These are phyloP conservation scores for Pleurotus djamor DNA, from an alignment of 768 basidiomycete species.

Conservation along the genomic window DNA sequence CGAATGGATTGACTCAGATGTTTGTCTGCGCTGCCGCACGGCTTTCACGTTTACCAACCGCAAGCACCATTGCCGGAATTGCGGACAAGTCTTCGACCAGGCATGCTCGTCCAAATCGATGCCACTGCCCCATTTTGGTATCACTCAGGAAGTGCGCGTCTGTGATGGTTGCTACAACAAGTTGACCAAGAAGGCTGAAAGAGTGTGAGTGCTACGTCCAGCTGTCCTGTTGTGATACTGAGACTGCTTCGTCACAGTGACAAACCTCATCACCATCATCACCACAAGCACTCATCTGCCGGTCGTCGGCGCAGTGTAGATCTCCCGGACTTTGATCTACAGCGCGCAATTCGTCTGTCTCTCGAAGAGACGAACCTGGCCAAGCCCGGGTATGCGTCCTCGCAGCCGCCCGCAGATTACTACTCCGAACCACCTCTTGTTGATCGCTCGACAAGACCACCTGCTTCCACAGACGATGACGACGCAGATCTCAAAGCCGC, in stretches of 20 bases:
- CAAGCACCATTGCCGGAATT: constrained; percentile 98
- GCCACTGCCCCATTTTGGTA: constrained; percentile 90
- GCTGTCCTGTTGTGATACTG: background rate
- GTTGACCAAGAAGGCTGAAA: constrained; percentile 62
- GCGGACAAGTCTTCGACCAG: constrained; percentile 96
- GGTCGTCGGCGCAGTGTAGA: constrained; percentile 59
- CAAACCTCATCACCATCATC: constrained; percentile 24
- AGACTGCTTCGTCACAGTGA: constrained; percentile 21
- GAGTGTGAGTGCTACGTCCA: constrained; percentile 34
- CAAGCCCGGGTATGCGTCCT: constrained; percentile 69
- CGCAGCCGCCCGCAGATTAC: constrained; percentile 61
- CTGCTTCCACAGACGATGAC: constrained; percentile 54
- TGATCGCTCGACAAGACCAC: constrained; percentile 46
- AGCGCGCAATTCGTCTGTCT: constrained; percentile 90
- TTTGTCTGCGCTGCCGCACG: constrained; percentile 90
- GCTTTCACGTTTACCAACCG: constrained; percentile 94
- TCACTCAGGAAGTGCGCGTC: constrained; percentile 88
- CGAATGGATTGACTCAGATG: constrained; percentile 96
- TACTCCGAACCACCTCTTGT: constrained; percentile 73
- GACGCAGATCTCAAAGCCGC: constrained; percentile 91
- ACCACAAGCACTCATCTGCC: constrained; percentile 53
- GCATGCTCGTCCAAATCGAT: constrained; percentile 84
- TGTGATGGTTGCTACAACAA: constrained; percentile 91
- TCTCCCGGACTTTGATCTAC: constrained; percentile 82
- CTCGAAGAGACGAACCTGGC: constrained; percentile 66